Base-by-base conservation (phyloP, 352 stramenopile species). In the Globisporangium takayamanum region DNA sequence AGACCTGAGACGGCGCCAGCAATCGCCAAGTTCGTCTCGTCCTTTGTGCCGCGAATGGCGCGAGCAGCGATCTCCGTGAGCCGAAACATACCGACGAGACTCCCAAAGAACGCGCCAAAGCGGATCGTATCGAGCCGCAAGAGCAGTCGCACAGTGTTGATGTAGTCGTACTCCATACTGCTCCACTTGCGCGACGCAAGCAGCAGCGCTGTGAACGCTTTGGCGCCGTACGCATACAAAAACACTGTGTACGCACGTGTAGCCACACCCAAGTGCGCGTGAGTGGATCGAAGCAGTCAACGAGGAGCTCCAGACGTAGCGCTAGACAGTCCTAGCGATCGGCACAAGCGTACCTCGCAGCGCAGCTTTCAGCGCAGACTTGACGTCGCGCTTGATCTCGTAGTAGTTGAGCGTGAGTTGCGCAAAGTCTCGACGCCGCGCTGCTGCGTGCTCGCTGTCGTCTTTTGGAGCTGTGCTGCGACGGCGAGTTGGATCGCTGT, bases 181-280 rank as follows among this genome's bases (percentile, higher is more conserved):
- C 80, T 89, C 79, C 81, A 91, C 58, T 91, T 92, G 25, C 82
- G 78, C 20, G 78, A 89, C 26, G 84, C 81, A 25, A 94, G 55
- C 25, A 94, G 64, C 18, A 94, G 62, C 15, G 83, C 81, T 28
- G 85, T 93, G 59, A 92, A 90, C 12, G 80, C 80, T 63, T 94
- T 94, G 4, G 84, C 81, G 44, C 83, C 83, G 60, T 92, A 94
- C 16, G 85, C 83, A 33, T 88, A 68, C 18, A 91, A 39, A 58
- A 91, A 90, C 28, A 79, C 78, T 73, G 36, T 26, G 44, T 25
- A 10, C 10, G 44, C n/a, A 18, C 41, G 18, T 20, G 41, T 8
- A 20, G 14, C 5, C 41, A 39, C 3, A 46, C 41, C 7, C 41
- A 46, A 7, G 41, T 4, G 14, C 11, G 16, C 1, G 39, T 45